phyloP scores from a whole-genome alignment of 129 eudicot genomes.

The Helianthus tuberosus region DNA sequence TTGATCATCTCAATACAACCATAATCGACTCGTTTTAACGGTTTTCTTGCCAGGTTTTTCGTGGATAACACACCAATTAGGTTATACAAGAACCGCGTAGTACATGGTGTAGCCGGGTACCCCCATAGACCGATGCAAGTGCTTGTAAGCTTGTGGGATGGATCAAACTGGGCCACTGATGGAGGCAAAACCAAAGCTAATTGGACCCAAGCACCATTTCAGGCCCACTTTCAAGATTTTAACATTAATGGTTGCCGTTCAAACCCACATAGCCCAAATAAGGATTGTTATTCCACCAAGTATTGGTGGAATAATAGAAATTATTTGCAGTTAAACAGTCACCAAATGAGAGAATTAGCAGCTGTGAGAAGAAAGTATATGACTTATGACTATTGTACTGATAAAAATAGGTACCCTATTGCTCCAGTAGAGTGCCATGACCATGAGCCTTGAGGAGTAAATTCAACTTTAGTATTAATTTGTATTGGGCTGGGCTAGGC shows the following conservation, averaged over 20 bases:
- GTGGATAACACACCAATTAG: constrained; percentile 75
- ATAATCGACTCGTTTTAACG: neutral
- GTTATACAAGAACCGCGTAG: constrained; percentile 53
- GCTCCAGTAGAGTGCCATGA: constrained; percentile 63
- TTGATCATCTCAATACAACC: neutral
- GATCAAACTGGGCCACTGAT: constrained; percentile 67
- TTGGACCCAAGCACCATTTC: constrained; percentile 58
- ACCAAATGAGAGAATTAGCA: constrained; percentile 27
- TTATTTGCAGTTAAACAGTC: constrained; percentile 36
- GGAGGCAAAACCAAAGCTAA: constrained; percentile 54
- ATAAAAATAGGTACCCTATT: constrained; percentile 44
- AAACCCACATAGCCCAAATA: neutral
- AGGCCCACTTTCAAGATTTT: constrained; percentile 56
- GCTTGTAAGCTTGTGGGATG: constrained; percentile 70
- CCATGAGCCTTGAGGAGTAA: neutral
- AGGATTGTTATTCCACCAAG: constrained; percentile 41
- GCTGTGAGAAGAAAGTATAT: constrained; percentile 44
- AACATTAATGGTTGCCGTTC: constrained; percentile 50
- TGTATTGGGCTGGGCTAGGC: neutral
- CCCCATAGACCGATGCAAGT: constrained; percentile 64
- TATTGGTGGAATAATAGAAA: constrained; percentile 62
- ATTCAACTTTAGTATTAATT: neutral
- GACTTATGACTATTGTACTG: constrained; percentile 80
- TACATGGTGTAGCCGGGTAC: constrained; percentile 40
- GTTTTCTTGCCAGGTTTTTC: constrained; percentile 48